These are phyloP conservation scores for Ascochyta fabae DNA, from an alignment of 2,329 filamentous ascomycete species.

Conservation along the genomic window DNA sequence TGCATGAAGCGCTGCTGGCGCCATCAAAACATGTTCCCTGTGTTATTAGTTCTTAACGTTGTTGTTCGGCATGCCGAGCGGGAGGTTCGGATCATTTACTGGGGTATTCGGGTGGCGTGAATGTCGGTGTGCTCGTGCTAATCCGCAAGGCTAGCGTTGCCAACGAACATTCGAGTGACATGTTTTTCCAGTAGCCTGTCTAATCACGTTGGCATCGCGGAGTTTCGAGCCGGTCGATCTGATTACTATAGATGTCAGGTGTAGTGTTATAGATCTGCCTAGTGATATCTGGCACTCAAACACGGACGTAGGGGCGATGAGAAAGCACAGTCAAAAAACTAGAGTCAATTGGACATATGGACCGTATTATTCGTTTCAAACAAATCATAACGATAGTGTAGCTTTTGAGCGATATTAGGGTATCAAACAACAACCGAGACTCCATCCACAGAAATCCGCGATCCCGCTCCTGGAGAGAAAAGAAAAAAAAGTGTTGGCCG, in stretches of 20 bases:
- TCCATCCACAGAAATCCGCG: background rate
- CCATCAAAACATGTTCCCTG: constrained; percentile 3
- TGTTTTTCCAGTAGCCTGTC: constrained; percentile 8
- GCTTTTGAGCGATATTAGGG: constrained; percentile 3
- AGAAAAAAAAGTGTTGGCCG: background rate
- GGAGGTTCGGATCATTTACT: constrained; percentile 5
- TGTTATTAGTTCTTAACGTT: constrained; percentile 4
- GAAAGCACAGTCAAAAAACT: no score
- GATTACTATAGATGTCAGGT: background rate
- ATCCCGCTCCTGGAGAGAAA: background rate
- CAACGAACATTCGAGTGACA: constrained; percentile 7
- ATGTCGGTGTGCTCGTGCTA: constrained; percentile 28
- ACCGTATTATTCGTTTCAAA: background rate
- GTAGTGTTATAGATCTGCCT: background rate
- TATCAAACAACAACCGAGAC: constrained; percentile 6
- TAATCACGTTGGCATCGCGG: background rate
- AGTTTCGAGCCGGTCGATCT: background rate
- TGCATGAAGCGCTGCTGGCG: constrained; percentile 14
- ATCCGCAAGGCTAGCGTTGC: constrained; percentile 17
- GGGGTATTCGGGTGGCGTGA: constrained; percentile 23
- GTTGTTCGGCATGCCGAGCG: constrained; percentile 31
- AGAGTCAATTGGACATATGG: no score
- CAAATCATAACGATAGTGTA: background rate
- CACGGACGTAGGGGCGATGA: background rate
- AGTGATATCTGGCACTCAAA: background rate